Base-by-base conservation (phyloP, 108 stramenopile species). In the Pseudonitzschia delicatissima region DNA sequence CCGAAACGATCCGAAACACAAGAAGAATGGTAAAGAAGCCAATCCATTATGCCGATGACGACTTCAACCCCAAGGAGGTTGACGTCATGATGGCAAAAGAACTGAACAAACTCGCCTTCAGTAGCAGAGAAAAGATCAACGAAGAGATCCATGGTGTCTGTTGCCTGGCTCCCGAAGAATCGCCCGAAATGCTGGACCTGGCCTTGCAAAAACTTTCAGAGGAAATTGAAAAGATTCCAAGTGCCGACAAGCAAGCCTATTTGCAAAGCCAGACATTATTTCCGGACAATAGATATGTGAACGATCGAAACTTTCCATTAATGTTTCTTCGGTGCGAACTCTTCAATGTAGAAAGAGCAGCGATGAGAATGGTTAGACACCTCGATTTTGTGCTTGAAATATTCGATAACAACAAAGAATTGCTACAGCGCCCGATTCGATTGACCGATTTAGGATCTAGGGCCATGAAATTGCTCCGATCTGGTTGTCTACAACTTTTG, bases 261-360 rank as follows among this genome's bases (percentile, higher is more conserved):
- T 29, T 57, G 4, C 1, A 57, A 33, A 34, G 32, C 55, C 55
- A 57, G 2, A 9, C 21, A 31, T n/a, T 57, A 28, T 57, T 48
- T 48, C 47, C 47, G 2, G 21, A 23, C 7, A 48, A 48, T 48
- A 23, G 7, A 8, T 78, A 78, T 29, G 73, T 78, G 12, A 40
- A 57, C 8, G 45, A 32, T 28, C 45, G 17, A 4, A 31, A 52
- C 26, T 78, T 82, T 67, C 69, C 69, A 9, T 64, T 82, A 33
- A 75, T 66, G 52, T 82, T 78, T 65, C 73, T 82, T 48, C 62
- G 80, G 27, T 34, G 66, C 12, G 73, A 78, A 45, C 26, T 32
- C 12, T 82, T 74, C 28, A 74, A 78, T 69, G 61, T 48, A 0
- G 18, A 13, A 26, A 29, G 33, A 2, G 70, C 80, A 1, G 80